A percentile compares a stretch with the other conserved stretches of the same genome.
These are phyloP conservation scores for Chloranthus sessilifolius DNA, from an alignment of 164 flowering plant species.

Conservation along the genomic window DNA sequence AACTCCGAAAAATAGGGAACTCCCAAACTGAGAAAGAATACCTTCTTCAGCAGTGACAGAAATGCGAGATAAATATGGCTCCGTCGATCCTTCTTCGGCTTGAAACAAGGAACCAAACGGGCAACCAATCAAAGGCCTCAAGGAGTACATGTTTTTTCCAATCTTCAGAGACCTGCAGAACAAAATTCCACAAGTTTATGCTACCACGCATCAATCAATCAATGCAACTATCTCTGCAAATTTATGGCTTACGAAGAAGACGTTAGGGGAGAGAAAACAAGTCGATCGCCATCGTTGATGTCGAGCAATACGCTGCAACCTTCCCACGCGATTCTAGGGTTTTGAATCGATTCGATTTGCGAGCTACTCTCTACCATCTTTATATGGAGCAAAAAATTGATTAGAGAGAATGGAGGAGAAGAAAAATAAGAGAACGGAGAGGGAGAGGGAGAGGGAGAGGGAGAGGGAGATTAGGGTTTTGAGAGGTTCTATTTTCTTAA, in stretches of 20 bases:
- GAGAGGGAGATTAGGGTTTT: conserved; percentile 1
- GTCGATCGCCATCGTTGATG: conserved; percentile 88
- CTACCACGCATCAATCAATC: background rate
- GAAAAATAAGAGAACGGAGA: too few species aligned
- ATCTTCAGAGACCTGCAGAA: conserved; percentile 73
- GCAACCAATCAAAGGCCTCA: conserved; percentile 81
- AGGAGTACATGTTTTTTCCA: conserved; percentile 62
- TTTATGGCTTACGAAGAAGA: conserved; percentile 46
- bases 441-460: conserved; percentile 8
- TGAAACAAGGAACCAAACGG: conserved; percentile 85
- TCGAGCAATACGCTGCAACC: conserved; percentile 97
- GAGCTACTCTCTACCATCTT: conserved; percentile 20
- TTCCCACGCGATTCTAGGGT: conserved; percentile 79
- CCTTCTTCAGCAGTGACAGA: conserved; percentile 35
- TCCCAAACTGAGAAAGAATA: conserved; percentile 12
- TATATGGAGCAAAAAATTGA: background rate
- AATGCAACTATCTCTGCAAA: background rate
- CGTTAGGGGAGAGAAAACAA: conserved; percentile 83
- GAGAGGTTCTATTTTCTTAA: background rate
- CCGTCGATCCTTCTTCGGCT: conserved; percentile 49
- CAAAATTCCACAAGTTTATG: background rate
- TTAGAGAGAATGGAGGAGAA: background rate
- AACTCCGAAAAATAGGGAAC: too few species aligned
- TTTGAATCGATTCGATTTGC: conserved; percentile 21
- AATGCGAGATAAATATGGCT: conserved; percentile 55